These are phyloP conservation scores for Ailanthus altissimus DNA, from an alignment of 345 rosid species.

Conservation along the genomic window DNA sequence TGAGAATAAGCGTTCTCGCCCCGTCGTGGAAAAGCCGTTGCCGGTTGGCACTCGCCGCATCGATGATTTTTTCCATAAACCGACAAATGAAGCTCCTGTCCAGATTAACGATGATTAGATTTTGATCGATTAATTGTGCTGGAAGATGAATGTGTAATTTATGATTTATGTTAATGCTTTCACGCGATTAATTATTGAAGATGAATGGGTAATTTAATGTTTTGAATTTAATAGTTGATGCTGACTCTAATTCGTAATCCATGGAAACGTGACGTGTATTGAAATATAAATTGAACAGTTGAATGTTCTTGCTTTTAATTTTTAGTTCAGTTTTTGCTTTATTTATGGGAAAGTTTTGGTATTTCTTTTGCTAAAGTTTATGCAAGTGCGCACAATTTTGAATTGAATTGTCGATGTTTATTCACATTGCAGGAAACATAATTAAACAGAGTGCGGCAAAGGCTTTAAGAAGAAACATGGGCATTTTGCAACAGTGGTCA, in stretches of 20 bases:
- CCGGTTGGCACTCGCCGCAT: conserved; percentile 65
- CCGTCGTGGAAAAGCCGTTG: conserved; percentile 33
- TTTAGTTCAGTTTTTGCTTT: background rate
- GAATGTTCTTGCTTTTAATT: background rate
- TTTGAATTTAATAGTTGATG: background rate
- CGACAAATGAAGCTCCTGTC: conserved; percentile 38
- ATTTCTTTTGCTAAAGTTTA: background rate
- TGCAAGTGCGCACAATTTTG: background rate
- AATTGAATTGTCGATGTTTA: background rate
- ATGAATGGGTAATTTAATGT: background rate
- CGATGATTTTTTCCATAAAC: conserved; percentile 58
- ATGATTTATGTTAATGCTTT: background rate
- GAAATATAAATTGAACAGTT: background rate
- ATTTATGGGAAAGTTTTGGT: background rate
- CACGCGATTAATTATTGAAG: background rate
- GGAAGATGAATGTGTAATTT: background rate
- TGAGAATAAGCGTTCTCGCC: conserved; percentile 26
- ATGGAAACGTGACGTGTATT: background rate
- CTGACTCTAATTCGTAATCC: background rate
- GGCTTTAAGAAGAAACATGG: background rate
- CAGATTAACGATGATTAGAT: conserved; percentile 36
- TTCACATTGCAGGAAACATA: background rate
- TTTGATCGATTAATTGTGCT: background rate
- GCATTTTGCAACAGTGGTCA: background rate
- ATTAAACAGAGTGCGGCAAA: background rate